Base-by-base conservation (phyloP, 192 early-diverging fungal genomes). In the Allomyces macrogynus region DNA sequence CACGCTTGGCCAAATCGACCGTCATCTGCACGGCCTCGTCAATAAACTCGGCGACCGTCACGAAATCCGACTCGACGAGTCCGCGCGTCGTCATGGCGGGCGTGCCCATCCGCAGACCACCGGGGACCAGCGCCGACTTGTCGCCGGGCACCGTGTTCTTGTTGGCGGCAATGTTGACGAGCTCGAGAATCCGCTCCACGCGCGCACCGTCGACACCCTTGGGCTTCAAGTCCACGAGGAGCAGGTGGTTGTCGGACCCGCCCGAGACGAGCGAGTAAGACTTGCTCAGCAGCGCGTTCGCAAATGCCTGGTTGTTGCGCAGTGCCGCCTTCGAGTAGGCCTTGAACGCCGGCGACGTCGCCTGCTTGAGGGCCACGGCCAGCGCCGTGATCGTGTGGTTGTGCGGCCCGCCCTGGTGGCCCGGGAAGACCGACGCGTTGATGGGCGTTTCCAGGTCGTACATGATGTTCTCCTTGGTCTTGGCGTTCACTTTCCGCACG, bases 131-230 rank as follows among this genome's bases (percentile, higher is more conserved):
- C 0, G 95, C 95, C 27, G 79, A 83, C 72, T 89, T 92, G 74
- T 99, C 95, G 18, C 93, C 92, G 5, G 95, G 93, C 49, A 99
- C 90, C 0, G 95, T 99, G 84, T 99, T 99, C 80, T 99, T 99
- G 81, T 99, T 99, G 57, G 91, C 83, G 0, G 95, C 92, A 77
- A 99, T 91, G 75, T 99, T 99, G 74, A 82, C 87, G 65, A 95
- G 80, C 77, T 99, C 95, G 49, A 99, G 76, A 22, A 99, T 80
- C 61, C 93, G 83, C 78, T 99, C 93, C 0, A 95, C 92, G 67
- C 95, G 88, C 1, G 92, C 92, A 64, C 95, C 95, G 69, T 99
- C 95, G 62, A 94, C 83, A 12, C 82, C 79, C 83, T 83, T 86
- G 72, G 80, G 81, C 43, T 85, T 75, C 64, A 99, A 76, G 75